These are phyloP conservation scores for Trichoderma sp. DNA, from an alignment of 2,329 filamentous ascomycete genomes.

Conservation along the genomic window DNA sequence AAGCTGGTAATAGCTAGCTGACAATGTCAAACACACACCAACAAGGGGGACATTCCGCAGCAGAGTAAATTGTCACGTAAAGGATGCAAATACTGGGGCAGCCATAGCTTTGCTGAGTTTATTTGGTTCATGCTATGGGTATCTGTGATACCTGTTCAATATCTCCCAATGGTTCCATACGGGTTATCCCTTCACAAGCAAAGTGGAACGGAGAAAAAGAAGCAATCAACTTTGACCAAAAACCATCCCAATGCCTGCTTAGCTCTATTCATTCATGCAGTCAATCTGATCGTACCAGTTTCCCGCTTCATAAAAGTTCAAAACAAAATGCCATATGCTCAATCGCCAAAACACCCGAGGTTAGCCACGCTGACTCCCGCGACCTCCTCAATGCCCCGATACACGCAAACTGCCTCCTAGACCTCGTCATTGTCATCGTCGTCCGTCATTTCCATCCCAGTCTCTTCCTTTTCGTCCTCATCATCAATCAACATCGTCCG, in stretches of 20 bases:
- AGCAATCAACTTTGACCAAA: not conserved
- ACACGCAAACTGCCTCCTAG: conserved; percentile 11
- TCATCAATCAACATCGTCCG: conserved; percentile 37
- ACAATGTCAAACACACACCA: too few species aligned
- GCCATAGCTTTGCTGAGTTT: not conserved
- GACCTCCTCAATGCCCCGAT: conserved; percentile 13
- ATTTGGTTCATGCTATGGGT: not conserved
- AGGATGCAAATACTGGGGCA: too few species aligned
- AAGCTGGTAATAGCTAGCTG: too few species aligned
- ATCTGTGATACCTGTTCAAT: not conserved
- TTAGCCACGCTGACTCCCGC: conserved; percentile 16
- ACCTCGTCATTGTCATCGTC: conserved; percentile 42
- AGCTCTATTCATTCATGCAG: not conserved
- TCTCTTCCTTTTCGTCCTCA: conserved; percentile 43
- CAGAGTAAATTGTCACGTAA: too few species aligned
- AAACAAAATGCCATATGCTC: not conserved
- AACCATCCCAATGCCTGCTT: not conserved
- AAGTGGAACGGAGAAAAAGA: not conserved
- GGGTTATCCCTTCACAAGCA: not conserved
- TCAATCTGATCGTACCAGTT: not conserved
- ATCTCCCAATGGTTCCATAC: not conserved
- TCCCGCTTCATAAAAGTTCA: not conserved
- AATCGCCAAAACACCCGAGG: conserved; percentile 7
- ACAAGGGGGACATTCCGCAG: too few species aligned
- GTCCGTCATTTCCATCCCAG: conserved; percentile 59